Conservation (phyloP, 1,139 yeast species). For the Debaryomyces robertsiae region DNA sequence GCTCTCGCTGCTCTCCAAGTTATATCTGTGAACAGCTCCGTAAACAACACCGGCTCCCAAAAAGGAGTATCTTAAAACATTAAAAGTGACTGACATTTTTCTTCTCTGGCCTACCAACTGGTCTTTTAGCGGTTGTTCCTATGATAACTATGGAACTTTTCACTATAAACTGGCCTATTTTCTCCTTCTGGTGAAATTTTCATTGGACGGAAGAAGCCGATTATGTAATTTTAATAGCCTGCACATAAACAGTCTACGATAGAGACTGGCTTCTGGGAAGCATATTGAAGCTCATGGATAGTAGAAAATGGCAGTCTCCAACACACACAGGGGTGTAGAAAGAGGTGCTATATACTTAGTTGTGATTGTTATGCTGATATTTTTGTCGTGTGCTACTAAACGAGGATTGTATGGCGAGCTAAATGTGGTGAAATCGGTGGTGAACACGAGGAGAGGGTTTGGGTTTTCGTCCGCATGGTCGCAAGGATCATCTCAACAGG, state of each 20-base stretch:
- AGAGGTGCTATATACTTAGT: conserved; percentile 17
- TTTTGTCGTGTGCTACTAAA: conserved; percentile 31
- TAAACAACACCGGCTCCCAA: conserved; percentile 86
- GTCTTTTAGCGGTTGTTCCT: neutral
- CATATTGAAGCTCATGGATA: neutral
- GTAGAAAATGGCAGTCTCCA: conserved; percentile 2
- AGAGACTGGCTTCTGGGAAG: too few relatives aligned
- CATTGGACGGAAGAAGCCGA: conserved; percentile 15
- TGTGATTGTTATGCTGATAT: conserved; percentile 32
- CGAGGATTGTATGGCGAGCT: conserved; percentile 19
- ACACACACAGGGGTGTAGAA: neutral
- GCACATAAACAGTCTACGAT: conserved; percentile 5
- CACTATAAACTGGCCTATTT: neutral
- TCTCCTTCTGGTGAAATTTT: conserved; percentile 12
- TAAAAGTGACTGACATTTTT: conserved; percentile 38
- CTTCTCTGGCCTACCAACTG: neutral
- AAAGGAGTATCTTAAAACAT: conserved; percentile 91
- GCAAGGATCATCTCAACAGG: conserved; percentile 17
- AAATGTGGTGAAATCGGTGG: conserved; percentile 13
- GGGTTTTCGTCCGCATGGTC: conserved; percentile 26
- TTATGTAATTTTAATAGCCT: conserved; percentile 9
- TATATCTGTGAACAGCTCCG: conserved; percentile 85
- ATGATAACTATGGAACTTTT: neutral
- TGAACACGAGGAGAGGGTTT: conserved; percentile 17
- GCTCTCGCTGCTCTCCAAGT: conserved; percentile 61